Evolutionary conservation across 2,329 filamentous ascomycete species (phyloP).

Genomic region (Fusarium poae): DNA sequence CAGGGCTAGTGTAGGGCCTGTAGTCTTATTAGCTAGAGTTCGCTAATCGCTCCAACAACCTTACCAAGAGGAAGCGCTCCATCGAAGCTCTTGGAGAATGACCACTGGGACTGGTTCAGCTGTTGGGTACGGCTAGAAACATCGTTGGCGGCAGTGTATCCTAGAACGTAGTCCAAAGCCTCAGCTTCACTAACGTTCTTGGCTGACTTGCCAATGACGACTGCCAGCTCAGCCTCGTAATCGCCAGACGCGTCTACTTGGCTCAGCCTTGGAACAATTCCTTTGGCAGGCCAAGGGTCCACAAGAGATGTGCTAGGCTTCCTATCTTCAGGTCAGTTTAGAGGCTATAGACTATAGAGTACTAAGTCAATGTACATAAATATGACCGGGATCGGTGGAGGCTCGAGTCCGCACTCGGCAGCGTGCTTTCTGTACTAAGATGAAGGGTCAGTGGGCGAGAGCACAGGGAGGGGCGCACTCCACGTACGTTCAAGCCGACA

Average conservation of each 20-base stretch:
- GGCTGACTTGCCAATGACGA: conserved; percentile 65
- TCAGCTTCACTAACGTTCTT: conserved; percentile 68
- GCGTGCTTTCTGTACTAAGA: conserved; percentile 54
- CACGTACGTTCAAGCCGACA: conserved; percentile 67
- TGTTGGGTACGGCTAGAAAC: conserved; percentile 60
- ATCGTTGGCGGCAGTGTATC: conserved; percentile 74
- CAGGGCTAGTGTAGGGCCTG: conserved; percentile 75
- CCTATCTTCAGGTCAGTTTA: conserved; percentile 22
- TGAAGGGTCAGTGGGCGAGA: background rate
- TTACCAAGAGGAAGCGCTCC: conserved; percentile 63
- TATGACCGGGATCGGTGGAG: conserved; percentile 67
- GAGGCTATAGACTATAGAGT: no score
- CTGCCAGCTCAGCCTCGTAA: conserved; percentile 70
- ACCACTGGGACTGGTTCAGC: conserved; percentile 49
- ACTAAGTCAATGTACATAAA: conserved; percentile 59
- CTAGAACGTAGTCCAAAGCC: conserved; percentile 71
- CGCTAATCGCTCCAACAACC: background rate
- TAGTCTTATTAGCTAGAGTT: conserved; percentile 1
- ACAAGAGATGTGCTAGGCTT: conserved; percentile 68
- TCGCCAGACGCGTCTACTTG: conserved; percentile 67
- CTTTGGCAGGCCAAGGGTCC: conserved; percentile 66
- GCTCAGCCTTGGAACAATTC: conserved; percentile 63
- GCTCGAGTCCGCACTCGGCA: conserved; percentile 64
- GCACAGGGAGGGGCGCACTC: background rate
- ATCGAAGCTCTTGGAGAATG: conserved; percentile 71